Base-by-base conservation (phyloP, 2,329 filamentous ascomycete species). In the Ophiobolus disseminans region DNA sequence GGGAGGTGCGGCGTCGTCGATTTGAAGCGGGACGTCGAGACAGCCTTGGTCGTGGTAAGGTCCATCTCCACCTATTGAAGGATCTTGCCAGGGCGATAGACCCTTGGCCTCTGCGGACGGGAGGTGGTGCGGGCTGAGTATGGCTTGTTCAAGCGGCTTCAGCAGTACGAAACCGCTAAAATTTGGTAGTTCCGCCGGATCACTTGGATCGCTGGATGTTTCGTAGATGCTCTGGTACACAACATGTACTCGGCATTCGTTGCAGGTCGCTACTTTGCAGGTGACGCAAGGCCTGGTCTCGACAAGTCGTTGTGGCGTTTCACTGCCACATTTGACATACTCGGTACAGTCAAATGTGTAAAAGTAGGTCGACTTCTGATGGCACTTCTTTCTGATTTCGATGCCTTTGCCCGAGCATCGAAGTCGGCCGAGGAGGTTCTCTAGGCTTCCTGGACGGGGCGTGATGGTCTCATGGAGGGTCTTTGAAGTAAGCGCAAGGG, bases 181-280 rank as follows among this genome's bases (percentile, higher is more conserved):
- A 21, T 63, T 61, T 0, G 66, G 62, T 6, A 72, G 40, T 22
- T 72, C 69, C 20, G 69, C 65, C 1, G 57, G 48, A 2, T 72
- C 69, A 19, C 69, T 64, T 1, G 58, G 50, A 1, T 66, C 62
- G 14, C 53, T 53, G 2, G 61, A 47, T 3, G 53, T 34, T 44
- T 67, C 60, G 46, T 60, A 63, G 40, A 62, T 63, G 36, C 58
- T 68, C 28, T 70, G 67, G 31, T 69, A 72, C 4, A 70, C 65
- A 47, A 65, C 68, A 39, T 72, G 69, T 25, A 70, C 62, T 6
- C 69, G 61, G 36, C 69, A 72, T 43, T 72, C 69, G 30, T 72
- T 50, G 50, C 69, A 72, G 2, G 69, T 72, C n/a, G 50, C 68
- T 1, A 59, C 46, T 13, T 56, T 58, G 45, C 69, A 72, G 6